Percentiles rank a stretch among this genome's conserved stretches.
These are phyloP conservation scores for Penicillium oxalicum DNA, from an alignment of 2,329 filamentous ascomycete genomes.

Conservation along the genomic window DNA sequence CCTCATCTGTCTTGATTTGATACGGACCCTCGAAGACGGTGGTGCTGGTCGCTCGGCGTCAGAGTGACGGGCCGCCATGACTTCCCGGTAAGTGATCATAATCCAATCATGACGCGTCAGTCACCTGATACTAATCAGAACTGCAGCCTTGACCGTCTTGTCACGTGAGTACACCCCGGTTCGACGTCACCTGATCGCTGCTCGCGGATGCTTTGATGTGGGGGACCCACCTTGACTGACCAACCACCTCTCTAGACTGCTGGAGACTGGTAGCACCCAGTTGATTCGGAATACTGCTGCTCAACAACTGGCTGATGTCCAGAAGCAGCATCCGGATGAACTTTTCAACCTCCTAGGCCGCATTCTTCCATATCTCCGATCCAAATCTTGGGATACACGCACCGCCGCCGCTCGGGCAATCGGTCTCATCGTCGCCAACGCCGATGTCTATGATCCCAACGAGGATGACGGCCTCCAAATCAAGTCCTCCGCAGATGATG, in stretches of 20 bases:
- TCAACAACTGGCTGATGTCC: constrained; percentile 92
- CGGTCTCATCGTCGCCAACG: constrained; percentile 87
- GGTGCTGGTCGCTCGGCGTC: constrained; percentile 18
- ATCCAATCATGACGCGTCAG: constrained; percentile 21
- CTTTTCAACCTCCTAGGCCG: constrained; percentile 90
- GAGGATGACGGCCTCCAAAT: constrained; percentile 54
- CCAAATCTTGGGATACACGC: constrained; percentile 95
- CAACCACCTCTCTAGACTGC: constrained; percentile 55
- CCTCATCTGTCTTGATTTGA: no score
- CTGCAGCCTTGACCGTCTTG: constrained; percentile 70
- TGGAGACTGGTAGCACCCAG: constrained; percentile 94
- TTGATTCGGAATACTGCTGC: constrained; percentile 96
- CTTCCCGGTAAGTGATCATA: constrained; percentile 35
- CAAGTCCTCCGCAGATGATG: constrained; percentile 46
- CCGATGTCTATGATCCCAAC: constrained; percentile 83
- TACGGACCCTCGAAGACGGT: background rate
- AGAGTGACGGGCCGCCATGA: constrained; percentile 33
- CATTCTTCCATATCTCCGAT: constrained; percentile 90
- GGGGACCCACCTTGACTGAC: constrained; percentile 16
- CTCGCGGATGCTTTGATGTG: background rate
- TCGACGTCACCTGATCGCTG: background rate
- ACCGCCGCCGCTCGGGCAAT: constrained; percentile 90
- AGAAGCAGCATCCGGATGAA: constrained; percentile 96
- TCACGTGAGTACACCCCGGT: constrained; percentile 61
- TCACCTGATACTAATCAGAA: constrained; percentile 30